Conservation (phyloP, 1,284 basidiomycete species). For the Melampsora americana region DNA sequence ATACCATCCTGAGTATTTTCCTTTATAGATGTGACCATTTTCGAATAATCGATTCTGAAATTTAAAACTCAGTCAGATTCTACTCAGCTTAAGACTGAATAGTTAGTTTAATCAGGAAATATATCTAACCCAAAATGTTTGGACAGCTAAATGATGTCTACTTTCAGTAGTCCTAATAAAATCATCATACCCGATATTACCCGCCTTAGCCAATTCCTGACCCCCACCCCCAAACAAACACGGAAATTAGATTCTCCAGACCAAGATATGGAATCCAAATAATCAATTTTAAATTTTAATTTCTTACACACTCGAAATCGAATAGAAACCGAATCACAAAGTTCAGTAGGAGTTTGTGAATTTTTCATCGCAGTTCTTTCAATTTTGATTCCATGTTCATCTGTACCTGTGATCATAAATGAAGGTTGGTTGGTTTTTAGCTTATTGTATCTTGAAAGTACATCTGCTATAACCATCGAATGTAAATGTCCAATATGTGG, state of each 20-base stretch:
- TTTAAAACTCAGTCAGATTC: neutral
- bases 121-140: slow-evolving; percentile 52
- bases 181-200: slow-evolving; percentile 47
- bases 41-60: slow-evolving; percentile 45
- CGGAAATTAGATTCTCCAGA: neutral
- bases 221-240: neutral
- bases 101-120: no score
- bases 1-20: slow-evolving; percentile 53
- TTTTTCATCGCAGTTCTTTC: slow-evolving; percentile 51
- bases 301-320: slow-evolving; percentile 49
- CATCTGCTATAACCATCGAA: slow-evolving; percentile 53
- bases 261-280: neutral
- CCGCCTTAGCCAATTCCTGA: slow-evolving; percentile 50
- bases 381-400: slow-evolving; percentile 54
- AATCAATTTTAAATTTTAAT: no score
- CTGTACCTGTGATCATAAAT: slow-evolving; percentile 52
- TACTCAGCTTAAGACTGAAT: no score
- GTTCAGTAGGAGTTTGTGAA: slow-evolving; percentile 45
- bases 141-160: slow-evolving; percentile 50
- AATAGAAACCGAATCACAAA: slow-evolving; percentile 52
- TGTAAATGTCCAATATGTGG: slow-evolving; percentile 55
- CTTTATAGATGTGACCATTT: slow-evolving; percentile 51
- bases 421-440: slow-evolving; percentile 47
- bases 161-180: slow-evolving; percentile 54
- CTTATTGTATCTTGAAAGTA: slow-evolving; percentile 49